Conservation (phyloP, 192 early-diverging fungal species). For the Gonapodya prolifera region DNA sequence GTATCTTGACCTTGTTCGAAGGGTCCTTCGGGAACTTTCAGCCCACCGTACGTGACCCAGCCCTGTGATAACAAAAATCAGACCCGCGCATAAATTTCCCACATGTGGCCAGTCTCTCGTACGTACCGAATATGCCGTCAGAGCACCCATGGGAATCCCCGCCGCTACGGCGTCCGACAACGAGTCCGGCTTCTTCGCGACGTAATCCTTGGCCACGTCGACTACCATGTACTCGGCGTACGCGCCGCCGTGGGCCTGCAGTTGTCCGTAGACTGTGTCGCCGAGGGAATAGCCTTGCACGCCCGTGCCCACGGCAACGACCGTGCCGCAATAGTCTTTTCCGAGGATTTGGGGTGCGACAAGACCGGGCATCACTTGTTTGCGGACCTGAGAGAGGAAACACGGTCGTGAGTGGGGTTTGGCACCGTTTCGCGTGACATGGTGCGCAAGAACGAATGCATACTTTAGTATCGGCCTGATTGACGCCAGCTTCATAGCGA, state of each 20-base stretch:
- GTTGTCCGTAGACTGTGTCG: neutral
- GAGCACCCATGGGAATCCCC: neutral
- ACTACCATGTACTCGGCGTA: neutral
- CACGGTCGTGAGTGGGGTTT: too few species aligned
- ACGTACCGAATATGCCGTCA: neutral
- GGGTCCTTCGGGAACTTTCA: neutral
- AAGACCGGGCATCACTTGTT: neutral
- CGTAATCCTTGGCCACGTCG: neutral
- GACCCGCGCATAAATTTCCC: neutral
- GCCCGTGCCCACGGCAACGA: neutral
- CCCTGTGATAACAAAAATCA: neutral
- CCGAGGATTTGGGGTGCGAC: neutral
- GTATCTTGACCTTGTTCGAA: neutral
- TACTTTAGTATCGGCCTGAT: neutral
- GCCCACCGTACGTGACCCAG: neutral
- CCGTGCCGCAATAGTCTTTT: neutral
- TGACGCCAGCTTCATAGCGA: neutral
- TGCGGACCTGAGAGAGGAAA: neutral
- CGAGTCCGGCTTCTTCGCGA: neutral
- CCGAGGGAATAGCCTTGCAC: neutral
- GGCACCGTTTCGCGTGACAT: neutral
- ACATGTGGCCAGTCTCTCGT: neutral
- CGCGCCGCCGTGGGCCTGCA: neutral
- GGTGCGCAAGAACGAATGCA: neutral
- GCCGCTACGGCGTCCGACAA: neutral